Conservation (phyloP, 768 basidiomycete genomes). For the Leccinum incarnatum region DNA sequence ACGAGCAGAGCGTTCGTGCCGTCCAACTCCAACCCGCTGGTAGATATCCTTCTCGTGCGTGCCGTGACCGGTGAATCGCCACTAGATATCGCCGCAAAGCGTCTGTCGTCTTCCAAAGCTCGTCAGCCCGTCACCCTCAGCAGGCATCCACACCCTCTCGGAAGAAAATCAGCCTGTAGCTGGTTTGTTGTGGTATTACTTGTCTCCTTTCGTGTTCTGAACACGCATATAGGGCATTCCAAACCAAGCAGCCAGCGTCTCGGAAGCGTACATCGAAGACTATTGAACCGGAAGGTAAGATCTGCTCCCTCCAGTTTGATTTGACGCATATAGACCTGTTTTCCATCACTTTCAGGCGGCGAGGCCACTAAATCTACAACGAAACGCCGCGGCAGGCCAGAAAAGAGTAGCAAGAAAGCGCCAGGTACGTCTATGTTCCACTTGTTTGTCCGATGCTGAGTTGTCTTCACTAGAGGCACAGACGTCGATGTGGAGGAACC, state of each 20-base stretch:
- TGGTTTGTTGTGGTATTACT: constrained; percentile 10
- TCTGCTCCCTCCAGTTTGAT: neutral
- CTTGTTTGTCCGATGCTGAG: neutral
- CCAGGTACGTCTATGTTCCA: constrained; percentile 1
- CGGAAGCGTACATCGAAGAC: no score
- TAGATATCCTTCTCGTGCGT: constrained; percentile 51
- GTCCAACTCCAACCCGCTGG: constrained; percentile 46
- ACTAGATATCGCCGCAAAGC: neutral
- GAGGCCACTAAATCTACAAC: constrained; percentile 4
- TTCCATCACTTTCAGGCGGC: neutral
- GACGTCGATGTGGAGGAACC: constrained; percentile 3
- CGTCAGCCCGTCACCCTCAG: constrained; percentile 1
- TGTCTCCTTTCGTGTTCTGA: neutral
- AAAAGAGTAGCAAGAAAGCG: constrained; percentile 13
- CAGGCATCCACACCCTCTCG: no score
- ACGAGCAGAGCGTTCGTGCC: constrained; percentile 51
- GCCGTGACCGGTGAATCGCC: constrained; percentile 49
- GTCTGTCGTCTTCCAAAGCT: neutral
- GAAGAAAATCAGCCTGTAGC: constrained; percentile 1
- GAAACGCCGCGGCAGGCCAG: constrained; percentile 14
- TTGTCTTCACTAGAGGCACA: neutral
- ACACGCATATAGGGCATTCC: constrained; percentile 7
- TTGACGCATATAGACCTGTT: neutral
- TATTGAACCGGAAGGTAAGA: neutral
- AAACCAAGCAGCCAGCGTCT: no score